Percentiles rank a stretch among this genome's conserved stretches.
Conservation (phyloP, 352 stramenopile genomes). For the Globisporangium solare region DNA sequence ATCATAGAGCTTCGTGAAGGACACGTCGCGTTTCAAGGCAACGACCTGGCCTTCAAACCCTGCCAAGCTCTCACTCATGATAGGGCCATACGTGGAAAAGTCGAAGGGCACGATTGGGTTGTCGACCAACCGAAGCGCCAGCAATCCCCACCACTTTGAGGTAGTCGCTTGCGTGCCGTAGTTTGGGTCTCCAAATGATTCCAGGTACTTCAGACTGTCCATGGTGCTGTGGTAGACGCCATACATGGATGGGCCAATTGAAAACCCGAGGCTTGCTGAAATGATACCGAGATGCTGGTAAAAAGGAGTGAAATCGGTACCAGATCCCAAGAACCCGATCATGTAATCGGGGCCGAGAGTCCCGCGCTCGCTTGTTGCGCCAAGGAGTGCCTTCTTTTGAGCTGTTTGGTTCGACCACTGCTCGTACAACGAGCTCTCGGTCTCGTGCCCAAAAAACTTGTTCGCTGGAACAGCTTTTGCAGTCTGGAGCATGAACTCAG, state of each 20-base stretch:
- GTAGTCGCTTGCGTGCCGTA: constrained; percentile 44
- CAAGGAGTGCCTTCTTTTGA: constrained; percentile 13
- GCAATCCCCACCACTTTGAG: constrained; percentile 53
- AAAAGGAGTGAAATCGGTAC: constrained; percentile 70
- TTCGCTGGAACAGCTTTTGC: constrained; percentile 54
- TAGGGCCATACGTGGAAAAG: constrained; percentile 51
- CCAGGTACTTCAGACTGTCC: constrained; percentile 74
- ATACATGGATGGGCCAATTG: constrained; percentile 27
- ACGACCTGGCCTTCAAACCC: constrained; percentile 22
- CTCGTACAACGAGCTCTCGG: constrained; percentile 27
- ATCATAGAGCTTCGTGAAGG: constrained; percentile 29
- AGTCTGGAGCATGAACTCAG: constrained; percentile 45
- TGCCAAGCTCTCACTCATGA: constrained; percentile 45
- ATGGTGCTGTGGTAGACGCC: constrained; percentile 87
- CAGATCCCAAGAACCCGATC: constrained; percentile 44
- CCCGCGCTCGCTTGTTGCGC: constrained; percentile 10
- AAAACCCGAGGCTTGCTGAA: constrained; percentile 65
- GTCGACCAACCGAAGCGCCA: constrained; percentile 55
- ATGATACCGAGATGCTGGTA: constrained; percentile 78
- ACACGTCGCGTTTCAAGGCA: constrained; percentile 17
- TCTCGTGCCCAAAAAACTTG: constrained; percentile 24
- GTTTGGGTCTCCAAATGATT: constrained; percentile 47
- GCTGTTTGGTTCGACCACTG: constrained; percentile 32
- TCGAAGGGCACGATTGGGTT: constrained; percentile 62
- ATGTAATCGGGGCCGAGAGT: constrained; percentile 33